Evolutionary conservation across 2,329 filamentous ascomycete genomes (phyloP).

Genomic region (Hymenoscyphus repandus): DNA sequence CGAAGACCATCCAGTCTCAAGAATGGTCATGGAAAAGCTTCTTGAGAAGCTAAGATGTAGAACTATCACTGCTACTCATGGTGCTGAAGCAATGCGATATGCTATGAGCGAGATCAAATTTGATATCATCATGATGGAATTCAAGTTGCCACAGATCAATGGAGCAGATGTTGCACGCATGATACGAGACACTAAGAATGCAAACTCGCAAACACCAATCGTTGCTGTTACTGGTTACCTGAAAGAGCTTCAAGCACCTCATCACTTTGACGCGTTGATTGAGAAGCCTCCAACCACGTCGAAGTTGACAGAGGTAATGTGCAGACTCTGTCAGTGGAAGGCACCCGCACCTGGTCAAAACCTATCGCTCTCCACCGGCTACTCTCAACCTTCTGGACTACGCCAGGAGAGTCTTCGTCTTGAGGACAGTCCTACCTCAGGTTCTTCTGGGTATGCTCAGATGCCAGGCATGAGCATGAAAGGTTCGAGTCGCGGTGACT

Average conservation of each 20-base stretch:
- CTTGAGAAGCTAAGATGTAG: constrained; percentile 93
- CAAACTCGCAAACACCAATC: constrained; percentile 90
- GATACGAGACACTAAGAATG: constrained; percentile 94
- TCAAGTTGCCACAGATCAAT: constrained; percentile 89
- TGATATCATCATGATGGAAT: constrained; percentile 97
- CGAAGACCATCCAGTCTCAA: constrained; percentile 93
- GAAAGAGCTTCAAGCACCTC: constrained; percentile 91
- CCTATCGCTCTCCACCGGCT: constrained; percentile 42
- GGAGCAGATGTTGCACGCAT: constrained; percentile 94
- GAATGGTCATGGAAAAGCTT: constrained; percentile 98
- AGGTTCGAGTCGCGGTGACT: constrained; percentile 79
- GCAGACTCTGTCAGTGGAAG: constrained; percentile 89
- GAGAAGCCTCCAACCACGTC: constrained; percentile 94
- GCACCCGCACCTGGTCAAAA: constrained; percentile 53
- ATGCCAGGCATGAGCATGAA: constrained; percentile 74
- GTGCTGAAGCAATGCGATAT: constrained; percentile 86
- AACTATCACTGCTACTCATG: constrained; percentile 85
- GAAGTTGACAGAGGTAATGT: constrained; percentile 84
- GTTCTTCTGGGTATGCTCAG: constrained; percentile 66
- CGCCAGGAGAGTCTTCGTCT: constrained; percentile 57
- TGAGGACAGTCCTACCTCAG: constrained; percentile 71
- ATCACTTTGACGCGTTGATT: constrained; percentile 92
- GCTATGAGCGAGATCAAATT: constrained; percentile 97
- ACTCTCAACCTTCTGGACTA: constrained; percentile 58
- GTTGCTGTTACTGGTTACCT: constrained; percentile 95